These are phyloP conservation scores for Solidago caesia DNA, from an alignment of 129 eudicot species.

Conservation along the genomic window DNA sequence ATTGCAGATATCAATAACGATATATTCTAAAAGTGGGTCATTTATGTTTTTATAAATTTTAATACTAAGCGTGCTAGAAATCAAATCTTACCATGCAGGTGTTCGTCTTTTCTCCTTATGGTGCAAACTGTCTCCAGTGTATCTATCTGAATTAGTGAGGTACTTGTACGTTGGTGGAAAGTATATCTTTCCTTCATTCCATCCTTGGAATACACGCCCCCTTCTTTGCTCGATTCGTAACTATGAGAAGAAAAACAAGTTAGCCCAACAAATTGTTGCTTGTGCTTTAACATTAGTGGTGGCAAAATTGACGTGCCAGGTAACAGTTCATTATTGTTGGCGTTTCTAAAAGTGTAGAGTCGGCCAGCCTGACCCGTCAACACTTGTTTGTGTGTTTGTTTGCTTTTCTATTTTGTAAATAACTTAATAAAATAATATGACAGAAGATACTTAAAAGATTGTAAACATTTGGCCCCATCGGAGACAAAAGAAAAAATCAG, in stretches of 20 bases:
- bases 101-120: conserved; percentile 86
- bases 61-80: not conserved
- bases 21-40: not conserved
- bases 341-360: too few species aligned
- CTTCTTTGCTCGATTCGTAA: conserved; percentile 80
- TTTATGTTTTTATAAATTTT: not conserved
- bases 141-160: conserved; percentile 83
- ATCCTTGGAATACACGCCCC: conserved; percentile 83
- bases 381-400: too few species aligned
- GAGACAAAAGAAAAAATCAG: too few species aligned
- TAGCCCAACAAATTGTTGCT: not conserved
- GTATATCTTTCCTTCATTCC: conserved; percentile 92
- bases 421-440: too few species aligned
- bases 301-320: too few species aligned
- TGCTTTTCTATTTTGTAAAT: too few species aligned
- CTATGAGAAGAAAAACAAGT: conserved; percentile 41
- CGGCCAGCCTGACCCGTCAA: too few species aligned
- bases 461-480: too few species aligned
- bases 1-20: not conserved
- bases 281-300: too few species aligned
- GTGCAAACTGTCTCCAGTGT: conserved; percentile 82
- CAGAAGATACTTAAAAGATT: too few species aligned
- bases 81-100: conserved; percentile 75
- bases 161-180: conserved; percentile 96
- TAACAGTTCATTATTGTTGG: too few species aligned